Conservation (phyloP, 768 basidiomycete species). For the Naganishia friedmannii region DNA sequence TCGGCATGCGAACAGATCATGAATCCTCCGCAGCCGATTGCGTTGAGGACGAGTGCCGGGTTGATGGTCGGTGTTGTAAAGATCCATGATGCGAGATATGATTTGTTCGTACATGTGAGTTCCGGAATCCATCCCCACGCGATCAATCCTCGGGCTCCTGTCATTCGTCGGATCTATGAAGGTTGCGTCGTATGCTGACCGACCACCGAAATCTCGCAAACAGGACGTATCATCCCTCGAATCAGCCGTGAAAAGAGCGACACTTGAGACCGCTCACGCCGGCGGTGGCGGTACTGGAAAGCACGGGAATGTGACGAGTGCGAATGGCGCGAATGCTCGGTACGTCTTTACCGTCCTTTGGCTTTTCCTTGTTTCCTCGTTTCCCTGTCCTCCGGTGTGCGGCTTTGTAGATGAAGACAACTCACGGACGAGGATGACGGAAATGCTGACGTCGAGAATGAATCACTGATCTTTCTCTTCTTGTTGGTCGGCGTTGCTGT, state of each 20-base stretch:
- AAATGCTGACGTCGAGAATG: too few relatives aligned
- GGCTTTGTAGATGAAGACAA: too few relatives aligned
- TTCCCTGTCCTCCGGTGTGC: too few relatives aligned
- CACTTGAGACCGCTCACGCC: not conserved
- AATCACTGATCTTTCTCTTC: too few relatives aligned
- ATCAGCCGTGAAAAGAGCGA: slow-evolving; percentile 1
- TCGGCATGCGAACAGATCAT: slow-evolving; percentile 30
- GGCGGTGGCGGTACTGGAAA: not conserved
- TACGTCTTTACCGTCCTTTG: not conserved
- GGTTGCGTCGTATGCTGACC: too few relatives aligned
- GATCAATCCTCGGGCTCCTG: too few relatives aligned
- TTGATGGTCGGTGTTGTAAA: slow-evolving; percentile 32
- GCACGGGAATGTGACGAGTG: slow-evolving; percentile 4
- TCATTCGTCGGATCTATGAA: too few relatives aligned
- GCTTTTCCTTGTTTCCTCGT: not conserved
- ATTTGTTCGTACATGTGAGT: slow-evolving; percentile 25
- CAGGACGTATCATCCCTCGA: not conserved
- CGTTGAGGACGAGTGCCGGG: slow-evolving; percentile 30
- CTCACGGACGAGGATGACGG: too few relatives aligned
- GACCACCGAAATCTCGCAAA: not conserved
- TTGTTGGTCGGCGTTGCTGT: too few relatives aligned
- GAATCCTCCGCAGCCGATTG: slow-evolving; percentile 20
- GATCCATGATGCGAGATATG: slow-evolving; percentile 28
- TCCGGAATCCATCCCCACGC: too few relatives aligned
- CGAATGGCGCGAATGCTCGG: slow-evolving; percentile 20